A percentile compares a stretch with the other conserved stretches of the same genome.
Conservation (phyloP, 2,329 filamentous ascomycete genomes). For the Metarhizium robertsii region DNA sequence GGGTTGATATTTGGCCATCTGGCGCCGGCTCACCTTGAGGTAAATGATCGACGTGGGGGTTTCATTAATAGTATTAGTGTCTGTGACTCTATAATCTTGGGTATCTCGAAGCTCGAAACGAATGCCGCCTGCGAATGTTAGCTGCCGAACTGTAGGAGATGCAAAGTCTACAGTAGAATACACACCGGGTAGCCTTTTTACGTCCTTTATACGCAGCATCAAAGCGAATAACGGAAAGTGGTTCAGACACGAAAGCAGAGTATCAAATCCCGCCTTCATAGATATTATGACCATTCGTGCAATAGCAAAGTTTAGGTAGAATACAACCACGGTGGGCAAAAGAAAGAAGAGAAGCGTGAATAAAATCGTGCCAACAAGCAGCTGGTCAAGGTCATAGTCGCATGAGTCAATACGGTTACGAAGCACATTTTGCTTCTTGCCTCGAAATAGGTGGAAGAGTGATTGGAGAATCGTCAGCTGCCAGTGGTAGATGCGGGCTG, state of each 20-base stretch:
- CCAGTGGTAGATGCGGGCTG: conserved; percentile 96
- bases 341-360: conserved; percentile 95
- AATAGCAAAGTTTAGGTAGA: conserved; percentile 92
- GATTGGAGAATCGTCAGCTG: conserved; percentile 94
- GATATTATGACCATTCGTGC: conserved; percentile 93
- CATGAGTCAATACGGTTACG: conserved; percentile 97
- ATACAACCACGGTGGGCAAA: conserved; percentile 88
- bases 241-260: conserved; percentile 84
- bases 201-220: conserved; percentile 93
- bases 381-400: conserved; percentile 95
- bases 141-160: background rate
- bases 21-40: conserved; percentile 54
- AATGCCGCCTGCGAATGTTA: conserved; percentile 45
- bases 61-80: conserved; percentile 30
- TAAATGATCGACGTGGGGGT: conserved; percentile 73
- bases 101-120: conserved; percentile 82
- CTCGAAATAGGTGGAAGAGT: conserved; percentile 96
- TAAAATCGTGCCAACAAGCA: conserved; percentile 89
- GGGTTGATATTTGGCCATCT: background rate
- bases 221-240: conserved; percentile 96
- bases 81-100: conserved; percentile 37
- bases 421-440: conserved; percentile 94
- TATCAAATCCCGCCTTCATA: conserved; percentile 85
- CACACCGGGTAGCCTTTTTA: conserved; percentile 72
- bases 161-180: conserved; percentile 3